These are phyloP conservation scores for Trypanosoma rangeli DNA, from an alignment of 208 protist genomes.

Conservation along the genomic window DNA sequence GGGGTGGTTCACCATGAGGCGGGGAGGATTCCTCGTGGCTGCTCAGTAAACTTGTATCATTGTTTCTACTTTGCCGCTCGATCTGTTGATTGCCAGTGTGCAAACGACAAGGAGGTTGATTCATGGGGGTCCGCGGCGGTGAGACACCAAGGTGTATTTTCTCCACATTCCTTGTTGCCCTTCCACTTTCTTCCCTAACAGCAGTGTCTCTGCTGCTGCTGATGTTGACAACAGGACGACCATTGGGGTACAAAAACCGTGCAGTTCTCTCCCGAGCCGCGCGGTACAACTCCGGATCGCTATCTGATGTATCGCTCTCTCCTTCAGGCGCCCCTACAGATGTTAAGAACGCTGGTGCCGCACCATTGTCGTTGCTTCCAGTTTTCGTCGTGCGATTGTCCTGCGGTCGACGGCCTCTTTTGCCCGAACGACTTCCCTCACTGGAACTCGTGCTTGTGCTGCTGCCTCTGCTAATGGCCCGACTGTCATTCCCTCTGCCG, in stretches of 20 bases:
- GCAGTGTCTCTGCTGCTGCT: not conserved
- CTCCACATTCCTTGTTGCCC: not conserved
- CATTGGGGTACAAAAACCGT: constrained; percentile 45
- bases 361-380: not conserved
- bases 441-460: constrained; percentile 44
- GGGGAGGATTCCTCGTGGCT: not conserved
- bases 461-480: constrained; percentile 6
- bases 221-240: not conserved
- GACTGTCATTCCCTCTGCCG: constrained; percentile 28
- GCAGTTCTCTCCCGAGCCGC: constrained; percentile 37
- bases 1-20: not conserved
- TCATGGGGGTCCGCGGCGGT: not conserved
- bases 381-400: not conserved
- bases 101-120: not conserved
- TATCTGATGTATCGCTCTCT: constrained; percentile 21
- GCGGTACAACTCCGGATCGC: constrained; percentile 50
- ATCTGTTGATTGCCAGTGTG: not conserved
- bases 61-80: not conserved
- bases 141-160: not conserved
- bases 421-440: not conserved
- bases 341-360: constrained; percentile 6
- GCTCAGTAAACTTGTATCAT: too few species aligned
- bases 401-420: not conserved
- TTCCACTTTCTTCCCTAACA: not conserved
- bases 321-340: not conserved